phyloP scores from a whole-genome alignment of 2,329 filamentous ascomycete genomes.

The Sporothrix sp. region DNA sequence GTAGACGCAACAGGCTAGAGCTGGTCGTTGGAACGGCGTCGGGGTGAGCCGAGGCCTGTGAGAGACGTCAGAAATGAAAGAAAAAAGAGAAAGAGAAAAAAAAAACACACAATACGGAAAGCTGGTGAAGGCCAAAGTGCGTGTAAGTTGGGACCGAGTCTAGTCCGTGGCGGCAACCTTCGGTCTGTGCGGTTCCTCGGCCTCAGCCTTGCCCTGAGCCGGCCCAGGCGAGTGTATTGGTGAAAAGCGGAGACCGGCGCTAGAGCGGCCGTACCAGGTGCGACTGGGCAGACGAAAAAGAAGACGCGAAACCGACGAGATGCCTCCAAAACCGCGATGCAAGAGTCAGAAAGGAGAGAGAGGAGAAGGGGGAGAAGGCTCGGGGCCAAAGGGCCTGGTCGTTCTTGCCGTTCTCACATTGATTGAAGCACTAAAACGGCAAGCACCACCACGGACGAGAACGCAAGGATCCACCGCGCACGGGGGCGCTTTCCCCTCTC shows the following conservation, averaged over 20 bases:
- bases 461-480: neutral
- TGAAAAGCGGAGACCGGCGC: constrained; percentile 7
- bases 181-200: neutral
- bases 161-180: too few species aligned
- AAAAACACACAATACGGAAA: neutral
- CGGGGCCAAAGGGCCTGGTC: too few species aligned
- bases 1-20: too few species aligned
- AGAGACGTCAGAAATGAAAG: neutral
- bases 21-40: too few species aligned
- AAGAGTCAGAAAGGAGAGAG: neutral
- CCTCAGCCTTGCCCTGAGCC: constrained; percentile 4
- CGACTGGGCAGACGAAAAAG: neutral
- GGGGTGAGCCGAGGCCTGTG: too few species aligned
- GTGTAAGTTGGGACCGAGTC: constrained; percentile 4
- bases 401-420: too few species aligned
- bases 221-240: constrained; percentile 1
- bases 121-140: neutral
- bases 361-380: neutral
- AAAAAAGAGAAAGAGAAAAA: neutral
- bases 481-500: constrained; percentile 5
- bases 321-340: constrained; percentile 2
- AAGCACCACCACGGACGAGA: neutral
- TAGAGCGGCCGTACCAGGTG: too few species aligned
- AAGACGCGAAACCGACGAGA: neutral
- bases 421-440: neutral